A percentile compares a stretch with the other conserved stretches of the same genome.
These are phyloP conservation scores for Grigorovia yakushimaensis DNA, from an alignment of 805 yeast genomes.

Conservation along the genomic window DNA sequence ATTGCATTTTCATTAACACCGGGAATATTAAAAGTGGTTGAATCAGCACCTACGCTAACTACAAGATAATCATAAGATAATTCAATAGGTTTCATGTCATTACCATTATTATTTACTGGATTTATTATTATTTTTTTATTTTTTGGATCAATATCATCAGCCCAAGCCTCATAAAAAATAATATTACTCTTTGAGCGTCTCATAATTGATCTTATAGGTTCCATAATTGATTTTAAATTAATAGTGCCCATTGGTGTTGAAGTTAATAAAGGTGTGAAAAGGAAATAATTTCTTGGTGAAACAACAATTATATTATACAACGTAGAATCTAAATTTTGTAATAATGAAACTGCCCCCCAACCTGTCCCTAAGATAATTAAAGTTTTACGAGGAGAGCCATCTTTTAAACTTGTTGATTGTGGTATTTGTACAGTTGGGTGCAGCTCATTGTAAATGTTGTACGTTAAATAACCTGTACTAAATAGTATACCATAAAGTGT, in stretches of 20 bases:
- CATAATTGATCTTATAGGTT: slow-evolving; percentile 82
- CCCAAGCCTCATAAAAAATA: slow-evolving; percentile 81
- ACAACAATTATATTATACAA: slow-evolving; percentile 81
- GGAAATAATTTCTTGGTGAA: slow-evolving; percentile 91
- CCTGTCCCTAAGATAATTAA: slow-evolving; percentile 78
- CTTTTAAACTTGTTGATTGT: slow-evolving; percentile 45
- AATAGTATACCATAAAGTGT: slow-evolving; percentile 24
- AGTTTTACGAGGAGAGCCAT: slow-evolving; percentile 36
- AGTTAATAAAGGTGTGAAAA: slow-evolving; percentile 90
- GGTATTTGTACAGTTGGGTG: slow-evolving; percentile 52
- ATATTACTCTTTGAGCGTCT: slow-evolving; percentile 74
- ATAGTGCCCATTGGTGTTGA: slow-evolving; percentile 92
- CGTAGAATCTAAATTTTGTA: slow-evolving; percentile 78
- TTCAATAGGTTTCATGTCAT: slow-evolving; percentile 18
- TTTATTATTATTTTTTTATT: slow-evolving; percentile 55
- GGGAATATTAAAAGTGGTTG: slow-evolving; percentile 89
- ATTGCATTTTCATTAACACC: slow-evolving; percentile 87
- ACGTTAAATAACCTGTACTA: slow-evolving; percentile 49
- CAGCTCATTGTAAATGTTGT: slow-evolving; percentile 51
- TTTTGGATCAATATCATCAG: slow-evolving; percentile 69
- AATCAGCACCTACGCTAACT: slow-evolving; percentile 90
- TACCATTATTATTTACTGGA: slow-evolving; percentile 34
- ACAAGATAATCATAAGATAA: slow-evolving; percentile 73
- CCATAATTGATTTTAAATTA: slow-evolving; percentile 83
- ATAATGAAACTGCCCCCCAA: slow-evolving; percentile 86